Conservation (phyloP, 2,329 filamentous ascomycete species). For the Magnaporthiopsis rhizophila region DNA sequence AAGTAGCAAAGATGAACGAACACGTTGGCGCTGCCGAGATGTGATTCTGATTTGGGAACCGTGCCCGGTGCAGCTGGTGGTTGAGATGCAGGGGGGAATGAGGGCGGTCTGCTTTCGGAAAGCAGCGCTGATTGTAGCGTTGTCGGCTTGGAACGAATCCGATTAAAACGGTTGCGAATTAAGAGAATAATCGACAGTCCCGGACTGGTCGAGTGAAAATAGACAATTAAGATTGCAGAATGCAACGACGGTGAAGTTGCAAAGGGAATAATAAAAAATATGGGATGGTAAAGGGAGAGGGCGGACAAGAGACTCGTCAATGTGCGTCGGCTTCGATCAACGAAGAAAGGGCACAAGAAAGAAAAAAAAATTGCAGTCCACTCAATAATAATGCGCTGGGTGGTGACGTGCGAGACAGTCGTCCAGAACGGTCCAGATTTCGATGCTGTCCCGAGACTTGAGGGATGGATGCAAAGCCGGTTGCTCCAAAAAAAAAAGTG, state of each 20-base stretch:
- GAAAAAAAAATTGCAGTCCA: neutral
- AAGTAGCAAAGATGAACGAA: constrained; percentile 10
- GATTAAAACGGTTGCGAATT: neutral
- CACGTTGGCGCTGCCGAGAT: constrained; percentile 1
- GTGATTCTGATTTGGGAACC: constrained; percentile 11
- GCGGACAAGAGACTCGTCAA: neutral
- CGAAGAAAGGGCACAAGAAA: neutral
- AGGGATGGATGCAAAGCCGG: neutral
- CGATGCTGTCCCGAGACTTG: neutral
- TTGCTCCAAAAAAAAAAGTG: neutral
- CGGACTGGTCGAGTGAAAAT: neutral
- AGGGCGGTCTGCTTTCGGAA: neutral
- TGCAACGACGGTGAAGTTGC: neutral
- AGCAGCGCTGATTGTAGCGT: no score
- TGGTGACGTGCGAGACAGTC: neutral
- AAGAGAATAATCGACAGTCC: neutral
- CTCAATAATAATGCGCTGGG: neutral
- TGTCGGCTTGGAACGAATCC: neutral
- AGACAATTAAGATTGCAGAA: neutral
- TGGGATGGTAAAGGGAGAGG: neutral
- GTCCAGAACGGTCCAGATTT: neutral
- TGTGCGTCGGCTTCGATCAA: neutral
- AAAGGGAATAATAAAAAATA: neutral
- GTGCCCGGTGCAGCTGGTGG: neutral
- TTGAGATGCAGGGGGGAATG: no score